phyloP scores from a whole-genome alignment of 371 early-diverging fungal genomes.

The Mucor velutinosus region DNA sequence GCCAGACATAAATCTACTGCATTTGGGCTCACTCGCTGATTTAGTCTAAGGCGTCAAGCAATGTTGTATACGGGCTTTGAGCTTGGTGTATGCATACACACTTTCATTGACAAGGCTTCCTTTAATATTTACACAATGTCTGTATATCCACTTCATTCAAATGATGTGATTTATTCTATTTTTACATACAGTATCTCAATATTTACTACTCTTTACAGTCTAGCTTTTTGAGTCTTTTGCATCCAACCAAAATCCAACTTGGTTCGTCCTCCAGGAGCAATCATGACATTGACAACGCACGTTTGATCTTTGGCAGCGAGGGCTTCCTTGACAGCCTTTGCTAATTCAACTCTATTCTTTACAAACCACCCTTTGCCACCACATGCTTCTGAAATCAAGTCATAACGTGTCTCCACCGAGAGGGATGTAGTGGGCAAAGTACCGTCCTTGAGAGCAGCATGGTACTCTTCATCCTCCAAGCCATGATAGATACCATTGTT shows the following conservation, averaged over 20 bases:
- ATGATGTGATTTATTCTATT: too few relatives aligned
- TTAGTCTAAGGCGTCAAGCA: too few relatives aligned
- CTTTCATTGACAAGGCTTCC: too few relatives aligned
- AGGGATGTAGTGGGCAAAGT: constrained; percentile 68
- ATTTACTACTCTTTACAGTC: constrained; percentile 10
- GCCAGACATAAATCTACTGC: too few relatives aligned
- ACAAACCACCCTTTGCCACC: constrained; percentile 71
- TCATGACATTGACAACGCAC: constrained; percentile 54
- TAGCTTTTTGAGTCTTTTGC: constrained; percentile 27
- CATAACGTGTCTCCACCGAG: constrained; percentile 69
- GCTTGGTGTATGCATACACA: too few relatives aligned
- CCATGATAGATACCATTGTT: constrained; percentile 85
- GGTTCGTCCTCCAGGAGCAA: constrained; percentile 52
- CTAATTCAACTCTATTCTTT: constrained; percentile 62
- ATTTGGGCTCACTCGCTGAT: too few relatives aligned
- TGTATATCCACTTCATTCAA: not conserved
- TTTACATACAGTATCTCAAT: too few relatives aligned
- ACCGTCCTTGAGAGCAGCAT: constrained; percentile 27
- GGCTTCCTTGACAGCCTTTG: constrained; percentile 55
- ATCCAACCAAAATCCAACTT: constrained; percentile 37
- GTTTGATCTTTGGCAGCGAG: constrained; percentile 38
- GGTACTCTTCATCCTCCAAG: constrained; percentile 47
- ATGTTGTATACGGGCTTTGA: too few relatives aligned
- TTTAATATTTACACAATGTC: too few relatives aligned
- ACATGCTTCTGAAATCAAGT: constrained; percentile 64